Conservation (phyloP, 106 monocot species). For the Gastrodia elata region DNA sequence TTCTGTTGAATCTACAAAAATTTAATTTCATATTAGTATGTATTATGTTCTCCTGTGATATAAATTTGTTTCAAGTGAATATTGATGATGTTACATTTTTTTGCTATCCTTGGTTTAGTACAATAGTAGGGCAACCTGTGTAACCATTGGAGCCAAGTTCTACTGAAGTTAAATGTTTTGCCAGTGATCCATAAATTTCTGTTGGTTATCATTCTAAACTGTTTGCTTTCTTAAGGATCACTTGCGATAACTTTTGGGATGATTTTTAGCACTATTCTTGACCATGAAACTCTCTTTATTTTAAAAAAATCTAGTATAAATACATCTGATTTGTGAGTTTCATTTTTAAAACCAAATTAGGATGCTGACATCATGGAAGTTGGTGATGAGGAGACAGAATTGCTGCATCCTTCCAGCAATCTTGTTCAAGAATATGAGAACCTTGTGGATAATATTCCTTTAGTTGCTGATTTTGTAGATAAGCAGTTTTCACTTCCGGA, state of each 20-base stretch:
- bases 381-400: slow-evolving; percentile 7
- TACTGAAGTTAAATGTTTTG: too few species aligned
- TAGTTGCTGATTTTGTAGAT: slow-evolving; percentile 13
- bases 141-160: too few species aligned
- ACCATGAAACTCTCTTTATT: neutral
- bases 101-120: too few species aligned
- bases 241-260: neutral
- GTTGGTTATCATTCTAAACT: neutral
- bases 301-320: neutral
- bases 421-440: slow-evolving; percentile 37
- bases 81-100: too few species aligned
- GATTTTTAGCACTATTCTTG: neutral
- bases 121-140: too few species aligned
- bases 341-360: neutral
- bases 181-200: neutral
- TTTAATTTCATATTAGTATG: too few species aligned
- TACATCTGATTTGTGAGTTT: neutral
- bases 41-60: too few species aligned
- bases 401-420: slow-evolving; percentile 36
- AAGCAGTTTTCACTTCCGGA: slow-evolving; percentile 44
- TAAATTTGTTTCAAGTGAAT: too few species aligned
- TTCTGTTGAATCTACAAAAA: too few species aligned
- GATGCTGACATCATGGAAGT: slow-evolving; percentile 2
- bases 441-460: slow-evolving; percentile 6
- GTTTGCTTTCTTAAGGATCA: neutral